phyloP scores from a whole-genome alignment of 164 flowering plant species.

The Dillenia turbinata region DNA sequence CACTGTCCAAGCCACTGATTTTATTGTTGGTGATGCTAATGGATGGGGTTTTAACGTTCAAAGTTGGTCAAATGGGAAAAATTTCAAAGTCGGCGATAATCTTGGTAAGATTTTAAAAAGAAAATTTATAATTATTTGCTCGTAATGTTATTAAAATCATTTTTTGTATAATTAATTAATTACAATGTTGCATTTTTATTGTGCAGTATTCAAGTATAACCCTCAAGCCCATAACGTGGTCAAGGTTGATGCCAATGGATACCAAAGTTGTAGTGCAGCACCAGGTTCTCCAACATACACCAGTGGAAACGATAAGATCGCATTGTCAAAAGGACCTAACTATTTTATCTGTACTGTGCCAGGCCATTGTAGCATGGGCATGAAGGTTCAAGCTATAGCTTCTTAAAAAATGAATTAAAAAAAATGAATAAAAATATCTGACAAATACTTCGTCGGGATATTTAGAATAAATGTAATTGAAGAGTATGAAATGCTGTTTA shows the following conservation, averaged over 20 bases:
- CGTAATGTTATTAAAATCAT: not conserved
- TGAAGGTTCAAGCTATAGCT: slow-evolving; percentile 25
- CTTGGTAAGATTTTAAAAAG: slow-evolving; percentile 4
- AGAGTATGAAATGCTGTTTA: too few relatives aligned
- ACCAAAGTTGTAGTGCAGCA: slow-evolving; percentile 10
- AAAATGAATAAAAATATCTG: not conserved
- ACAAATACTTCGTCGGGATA: too few relatives aligned
- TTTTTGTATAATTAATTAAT: too few relatives aligned
- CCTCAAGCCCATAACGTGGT: slow-evolving; percentile 15
- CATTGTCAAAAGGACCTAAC: slow-evolving; percentile 18
- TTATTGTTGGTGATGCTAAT: slow-evolving; percentile 14
- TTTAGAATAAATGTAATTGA: too few relatives aligned
- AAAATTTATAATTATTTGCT: not conserved
- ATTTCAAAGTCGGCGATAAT: slow-evolving; percentile 23
- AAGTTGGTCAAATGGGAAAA: slow-evolving; percentile 18
- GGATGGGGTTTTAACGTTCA: slow-evolving; percentile 20
- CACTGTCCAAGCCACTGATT: slow-evolving; percentile 8
- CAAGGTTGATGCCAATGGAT: slow-evolving; percentile 11
- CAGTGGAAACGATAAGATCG: slow-evolving; percentile 21
- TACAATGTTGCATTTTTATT: not conserved
- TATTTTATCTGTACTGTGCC: slow-evolving; percentile 25
- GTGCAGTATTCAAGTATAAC: slow-evolving; percentile 18
- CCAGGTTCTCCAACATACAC: slow-evolving; percentile 3
- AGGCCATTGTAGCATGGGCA: slow-evolving; percentile 19
- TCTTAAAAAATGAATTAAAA: too few relatives aligned